Evolutionary conservation across 2,329 filamentous ascomycete species (phyloP), one percentile per base, ranked within the genome.

Genomic region (Pseudogymnoascus sp.): DNA sequence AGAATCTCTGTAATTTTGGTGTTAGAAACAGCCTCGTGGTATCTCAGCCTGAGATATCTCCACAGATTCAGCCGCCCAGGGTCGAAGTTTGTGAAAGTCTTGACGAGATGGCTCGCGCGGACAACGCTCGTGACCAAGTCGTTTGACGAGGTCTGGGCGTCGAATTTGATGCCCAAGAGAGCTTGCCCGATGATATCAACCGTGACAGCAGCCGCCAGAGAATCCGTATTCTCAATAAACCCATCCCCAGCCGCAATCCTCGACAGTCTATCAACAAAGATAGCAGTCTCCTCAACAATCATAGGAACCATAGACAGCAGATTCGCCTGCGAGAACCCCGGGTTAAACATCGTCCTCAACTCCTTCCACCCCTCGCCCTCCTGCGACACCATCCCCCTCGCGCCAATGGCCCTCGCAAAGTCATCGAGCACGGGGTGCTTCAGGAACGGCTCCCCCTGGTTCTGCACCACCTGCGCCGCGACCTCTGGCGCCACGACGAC

Each of bases 301-400:
- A n/a, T 50, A 4, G 64, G 64, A n/a, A 65, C 62, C 24, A 66
- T 24, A 5, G 19, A 56, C 2, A 62, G 31, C 6, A 65, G 38
- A 61, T 65, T 64, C 8, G 44, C 26, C n/a, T 62, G 38, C 16
- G 64, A 62, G 21, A 66, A 66, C 6, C 65, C 64, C 6, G 64
- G 65, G 56, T 65, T 67, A 4, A 65, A 67, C 14, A 67, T 67
- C 0, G 26, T 61, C 26, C 65, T 37, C 29, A 62, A 44, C 13
- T 60, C 37, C 59, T 61, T 63, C 66, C 64, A 67, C 53, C 64
- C 59, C 13, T 40, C 53, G 40, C 19, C 66, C 37, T 44, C 66
- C 64, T 10, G 63, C n/a, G 31, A n/a, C 2, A 64, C 62, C n/a
- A 53, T 11, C 6, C 47, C 62, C 13, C 42, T 19, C 19, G 1